Evolutionary conservation across 768 basidiomycete species (phyloP).

Genomic region (Mycena vulgaris): DNA sequence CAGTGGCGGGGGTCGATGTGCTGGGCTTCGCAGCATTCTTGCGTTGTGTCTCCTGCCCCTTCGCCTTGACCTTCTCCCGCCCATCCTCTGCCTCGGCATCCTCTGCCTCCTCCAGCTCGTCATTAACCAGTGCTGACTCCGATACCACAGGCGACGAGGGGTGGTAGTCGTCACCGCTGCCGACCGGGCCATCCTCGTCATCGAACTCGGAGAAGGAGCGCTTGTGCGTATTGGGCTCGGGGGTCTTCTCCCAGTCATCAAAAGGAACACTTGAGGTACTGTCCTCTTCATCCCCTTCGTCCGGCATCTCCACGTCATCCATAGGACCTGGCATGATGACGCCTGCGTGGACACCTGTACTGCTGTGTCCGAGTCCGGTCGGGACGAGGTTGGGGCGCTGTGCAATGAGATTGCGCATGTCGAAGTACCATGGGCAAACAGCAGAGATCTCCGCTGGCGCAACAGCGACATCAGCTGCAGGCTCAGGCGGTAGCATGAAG

Average conservation of each 20-base stretch:
- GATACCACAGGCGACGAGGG: neutral
- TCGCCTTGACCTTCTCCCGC: too few relatives aligned
- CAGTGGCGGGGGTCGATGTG: neutral
- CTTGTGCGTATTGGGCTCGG: neutral
- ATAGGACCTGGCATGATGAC: too few relatives aligned
- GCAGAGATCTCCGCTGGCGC: neutral
- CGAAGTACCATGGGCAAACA: neutral
- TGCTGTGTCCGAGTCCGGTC: neutral
- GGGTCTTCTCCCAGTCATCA: neutral
- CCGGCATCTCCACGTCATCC: too few relatives aligned
- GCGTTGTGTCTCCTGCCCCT: neutral
- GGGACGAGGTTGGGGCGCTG: slow-evolving; percentile 11
- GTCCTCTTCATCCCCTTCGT: too few relatives aligned
- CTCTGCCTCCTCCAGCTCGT: neutral
- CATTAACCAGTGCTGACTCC: neutral
- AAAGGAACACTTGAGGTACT: too few relatives aligned
- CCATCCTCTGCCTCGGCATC: too few relatives aligned
- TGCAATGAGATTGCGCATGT: slow-evolving; percentile 6
- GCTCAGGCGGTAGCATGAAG: neutral
- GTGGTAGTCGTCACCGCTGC: neutral
- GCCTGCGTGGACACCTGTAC: too few relatives aligned
- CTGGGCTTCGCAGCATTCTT: neutral
- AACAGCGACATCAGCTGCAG: neutral
- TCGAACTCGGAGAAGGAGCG: neutral
- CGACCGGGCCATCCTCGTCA: neutral